Base-by-base conservation (phyloP, 352 stramenopile genomes). In the Pythium rishiriense region DNA sequence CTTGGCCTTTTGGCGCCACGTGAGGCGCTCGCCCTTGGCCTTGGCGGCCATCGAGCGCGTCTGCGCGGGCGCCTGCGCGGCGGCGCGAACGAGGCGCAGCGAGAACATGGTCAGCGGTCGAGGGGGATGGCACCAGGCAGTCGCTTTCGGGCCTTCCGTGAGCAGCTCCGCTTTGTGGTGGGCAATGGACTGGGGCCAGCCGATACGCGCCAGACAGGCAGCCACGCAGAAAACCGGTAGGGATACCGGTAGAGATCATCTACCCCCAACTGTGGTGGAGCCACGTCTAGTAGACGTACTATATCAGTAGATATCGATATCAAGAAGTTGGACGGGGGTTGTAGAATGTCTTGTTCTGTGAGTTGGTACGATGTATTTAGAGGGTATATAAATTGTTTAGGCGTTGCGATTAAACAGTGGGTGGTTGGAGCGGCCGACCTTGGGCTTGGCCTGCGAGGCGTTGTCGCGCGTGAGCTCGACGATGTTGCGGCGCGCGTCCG, bases 321-420 rank as follows among this genome's bases (percentile, higher is more conserved):
- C 19, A 8, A n/a, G 37, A 12, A 43, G 5, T 4, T 15, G 4
- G 11, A 19, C 14, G 35, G 35, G 12, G 31, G 31, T 11, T 10
- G n/a, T 33, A 31, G 21, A 33, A 51, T 14, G 1, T 6, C 15
- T 51, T 3, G 39, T 11, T 25, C 4, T 57, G 33, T 62, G 45
- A 24, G n/a, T 25, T 8, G 46, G 37, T 48, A 17, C 2, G 9
- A 39, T 62, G 5, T 45, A 24, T 41, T 45, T 46, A 35, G 37
- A n/a, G 22, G 9, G 17, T 24, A 31, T 3, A 39, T 68, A 31
- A 39, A 14, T 26, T 43, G n/a, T 43, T 60, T 63, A 83, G 7
- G 74, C 15, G 29, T 90, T 74, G 29, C 71, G 77, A 62, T 93
- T 93, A 58, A 90, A 90, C 9, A 93, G 73, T n/a, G 84, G 84